Base-by-base conservation (phyloP, 306 rosid species). In the Quercus engelmannii region DNA sequence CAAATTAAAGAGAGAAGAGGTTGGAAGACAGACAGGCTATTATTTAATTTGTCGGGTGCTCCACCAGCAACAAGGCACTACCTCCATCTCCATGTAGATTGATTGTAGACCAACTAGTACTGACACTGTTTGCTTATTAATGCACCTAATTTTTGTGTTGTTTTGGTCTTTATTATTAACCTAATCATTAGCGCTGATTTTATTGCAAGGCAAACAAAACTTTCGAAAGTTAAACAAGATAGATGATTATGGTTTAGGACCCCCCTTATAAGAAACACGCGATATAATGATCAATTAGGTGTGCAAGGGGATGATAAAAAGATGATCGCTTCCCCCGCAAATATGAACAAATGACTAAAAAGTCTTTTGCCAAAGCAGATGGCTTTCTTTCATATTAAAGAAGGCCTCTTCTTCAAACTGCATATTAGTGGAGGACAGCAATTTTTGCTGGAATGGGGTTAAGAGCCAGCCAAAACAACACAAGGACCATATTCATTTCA, bases 1-100 rank as follows among this genome's bases (percentile, higher is more conserved):
- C 79, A 56, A 14, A 41, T 8, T 41, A 41, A 33, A 33, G 41
- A 33, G 41, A 5, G 25, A 1, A 19, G 55, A 28, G n/a, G 55
- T 57, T 77, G 79, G 63, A 74, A 63, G 65, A 68, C 82, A 78
- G 56, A 74, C 75, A 73, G 79, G 58, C 69, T 49, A 51, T 18
- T 35, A 17, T 5, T 33, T 33, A 4, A 41, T 49, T 49, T 49
- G 54, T 49, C 15, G 54, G 54, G 54, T 49, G 17, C 54, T 12
- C 54, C 54, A 49, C 54, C 5, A 3, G 54, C 54, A 49, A 3
- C 17, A 8, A 8, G 46, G 54, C 54, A 49, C 54, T 13, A 3
- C 54, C 4, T 49, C 54, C 54, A 49, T 59, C 15, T 49, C 54
- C 54, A 12, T 59, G 31, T 23, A 11, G 26, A 59, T 26, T 35